These are phyloP conservation scores for Candida sp. DNA, from an alignment of 1,139 yeast genomes.

Conservation along the genomic window DNA sequence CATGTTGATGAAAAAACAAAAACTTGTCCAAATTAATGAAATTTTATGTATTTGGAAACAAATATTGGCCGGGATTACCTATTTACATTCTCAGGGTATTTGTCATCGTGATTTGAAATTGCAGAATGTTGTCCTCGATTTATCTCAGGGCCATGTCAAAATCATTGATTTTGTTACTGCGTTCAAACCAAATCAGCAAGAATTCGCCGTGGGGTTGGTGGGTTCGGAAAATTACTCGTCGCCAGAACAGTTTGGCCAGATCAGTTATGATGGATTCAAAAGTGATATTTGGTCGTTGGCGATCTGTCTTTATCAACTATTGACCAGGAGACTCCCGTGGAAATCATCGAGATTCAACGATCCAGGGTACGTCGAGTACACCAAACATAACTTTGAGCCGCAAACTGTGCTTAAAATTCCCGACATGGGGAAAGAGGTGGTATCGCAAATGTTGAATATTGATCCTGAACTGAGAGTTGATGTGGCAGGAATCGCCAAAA, in stretches of 20 bases:
- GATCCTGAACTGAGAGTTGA: slow-evolving; percentile 13
- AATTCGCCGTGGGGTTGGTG: slow-evolving; percentile 40
- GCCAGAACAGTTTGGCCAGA: slow-evolving; percentile 39
- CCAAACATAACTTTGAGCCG: neutral
- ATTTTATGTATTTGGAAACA: slow-evolving; percentile 33
- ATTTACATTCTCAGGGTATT: slow-evolving; percentile 26
- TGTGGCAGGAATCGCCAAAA: slow-evolving; percentile 10
- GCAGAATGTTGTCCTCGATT: slow-evolving; percentile 32
- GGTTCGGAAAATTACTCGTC: slow-evolving; percentile 47
- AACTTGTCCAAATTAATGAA: slow-evolving; percentile 11
- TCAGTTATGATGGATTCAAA: slow-evolving; percentile 37
- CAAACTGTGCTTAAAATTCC: slow-evolving; percentile 1
- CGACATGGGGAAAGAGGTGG: neutral
- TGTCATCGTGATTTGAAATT: slow-evolving; percentile 45
- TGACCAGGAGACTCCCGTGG: slow-evolving; percentile 32
- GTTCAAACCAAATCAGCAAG: slow-evolving; percentile 8
- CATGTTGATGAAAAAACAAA: slow-evolving; percentile 8
- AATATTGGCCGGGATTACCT: slow-evolving; percentile 25
- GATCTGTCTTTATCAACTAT: slow-evolving; percentile 32
- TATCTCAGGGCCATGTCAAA: slow-evolving; percentile 20
- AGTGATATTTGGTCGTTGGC: slow-evolving; percentile 53
- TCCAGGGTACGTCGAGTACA: neutral
- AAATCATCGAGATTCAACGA: slow-evolving; percentile 24
- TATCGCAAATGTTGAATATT: slow-evolving; percentile 13
- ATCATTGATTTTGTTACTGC: slow-evolving; percentile 40